Evolutionary conservation across 1,284 basidiomycete genomes (phyloP), one percentile per base, ranked within the genome.

Genomic region (Sparassis latifolia): DNA sequence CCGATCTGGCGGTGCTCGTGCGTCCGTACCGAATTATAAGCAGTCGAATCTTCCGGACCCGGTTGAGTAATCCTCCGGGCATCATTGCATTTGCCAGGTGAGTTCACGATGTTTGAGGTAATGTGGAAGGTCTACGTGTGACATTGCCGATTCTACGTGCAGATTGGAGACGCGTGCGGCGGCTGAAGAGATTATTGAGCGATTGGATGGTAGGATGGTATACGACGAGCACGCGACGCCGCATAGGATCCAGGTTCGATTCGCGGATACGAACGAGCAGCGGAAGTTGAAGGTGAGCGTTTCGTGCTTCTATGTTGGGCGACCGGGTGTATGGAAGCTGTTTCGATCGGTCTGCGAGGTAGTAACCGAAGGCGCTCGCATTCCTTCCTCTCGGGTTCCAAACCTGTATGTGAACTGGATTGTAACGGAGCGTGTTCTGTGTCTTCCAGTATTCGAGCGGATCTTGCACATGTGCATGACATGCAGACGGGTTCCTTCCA

Each of bases 61-160:
- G 82, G 55, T 62, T 87, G 27, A 86, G 83, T 55, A 77, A 79
- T 52, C 86, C 85, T 1, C 85, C 86, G 6, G 71, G 84, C 50
- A 84, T 86, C 54, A 87, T 88, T 51, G 85, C 85, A 0, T 88
- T 87, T 58, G 83, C 88, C 37, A 72, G 85, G 85, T 85, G 55
- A 29, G 75, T 44, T 20, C 20, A 20, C 20, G 20, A 20, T 20
- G 20, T 20, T 20, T 20, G 20, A 20, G 20, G 20, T 20, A 20
- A 20, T 30, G 20, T 35, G 5, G 10, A 20, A 32, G 20, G 20
- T 20, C 37, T 20, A 20, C 20, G 20, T 20, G 20, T 20, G 20
- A 20, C 20, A 20, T 20, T 20, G 20, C 20, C 20, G 20, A 20
- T 20, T 20, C 20, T 20, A 20, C 20, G 20, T 31, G 4, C 54